Base-by-base conservation (phyloP, 208 protist genomes). In the Leishmania major region DNA sequence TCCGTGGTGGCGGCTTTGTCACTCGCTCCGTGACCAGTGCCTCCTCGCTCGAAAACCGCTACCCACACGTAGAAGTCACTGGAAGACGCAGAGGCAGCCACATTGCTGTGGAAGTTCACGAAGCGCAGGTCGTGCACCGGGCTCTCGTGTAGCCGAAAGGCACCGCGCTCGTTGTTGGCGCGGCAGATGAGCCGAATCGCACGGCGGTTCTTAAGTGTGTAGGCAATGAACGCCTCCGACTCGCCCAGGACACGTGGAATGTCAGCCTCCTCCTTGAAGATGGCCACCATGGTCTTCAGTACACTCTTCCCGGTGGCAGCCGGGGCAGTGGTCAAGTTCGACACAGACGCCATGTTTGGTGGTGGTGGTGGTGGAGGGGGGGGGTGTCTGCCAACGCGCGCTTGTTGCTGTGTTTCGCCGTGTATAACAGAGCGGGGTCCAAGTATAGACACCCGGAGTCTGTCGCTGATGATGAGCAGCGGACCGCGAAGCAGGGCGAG, bases 51-150 rank as follows among this genome's bases (percentile, higher is more conserved):
- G 51, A 80, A 77, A 37, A 92, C 86, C 35, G 94, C 93, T 25
- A 95, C 88, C 95, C 93, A 96, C 28, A 96, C 92, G 59, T 89
- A 91, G 69, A 98, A 95, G 70, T 96, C 95, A 15, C 74, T 83
- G 22, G 89, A 82, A 0, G 88, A 81, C 3, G 93, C 89, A 15
- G 90, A 95, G 31, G 95, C 95, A 3, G 87, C 91, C 10, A 96
- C 93, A 79, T 97, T 97, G 83, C 95, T 97, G 87, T 90, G 89
- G 77, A 95, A 96, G 84, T 97, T 97, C 62, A 98, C 93, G 84
- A 98, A 98, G 64, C 80, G 77, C 15, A 96, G 88, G 43, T 88
- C 86, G 67, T 89, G 86, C 60, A 98, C 93, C 3, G 86, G 80
- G 47, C 86, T 88, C 64, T 89, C 87, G 85, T 96, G 92, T 28